Base-by-base conservation (phyloP, 2,329 filamentous ascomycete species). In the Cytospora mali region DNA sequence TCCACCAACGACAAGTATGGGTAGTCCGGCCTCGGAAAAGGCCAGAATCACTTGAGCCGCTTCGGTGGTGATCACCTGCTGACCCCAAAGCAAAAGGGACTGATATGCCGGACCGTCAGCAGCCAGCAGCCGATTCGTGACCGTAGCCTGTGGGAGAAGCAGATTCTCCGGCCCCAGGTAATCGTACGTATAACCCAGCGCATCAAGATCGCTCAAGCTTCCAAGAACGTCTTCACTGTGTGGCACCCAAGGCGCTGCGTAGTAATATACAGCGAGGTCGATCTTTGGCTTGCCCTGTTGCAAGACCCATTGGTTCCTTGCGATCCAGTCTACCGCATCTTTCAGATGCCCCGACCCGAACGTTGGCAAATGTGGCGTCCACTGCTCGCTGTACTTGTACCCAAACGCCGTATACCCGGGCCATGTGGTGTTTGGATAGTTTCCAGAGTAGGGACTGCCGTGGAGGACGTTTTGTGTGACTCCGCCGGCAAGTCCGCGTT, bases 341-440 rank as follows among this genome's bases (percentile, higher is more conserved):
- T 68, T 66, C 33, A 60, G 50, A 33, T 60, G 57, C 42, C 77
- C 75, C 31, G 74, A 71, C 18, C 74, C 70, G 76, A 77, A 82
- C 1, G 71, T 74, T 1, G 80, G 80, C 55, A 80, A 75, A 7
- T 75, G 71, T 0, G 68, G 70, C 5, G 71, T 71, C 62, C 76
- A 74, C 69, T 76, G 73, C n/a, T 79, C 76, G 0, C 75, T 74
- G 59, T 77, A 80, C 0, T 70, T 48, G 64, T 79, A 82, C 6
- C 58, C 62, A 62, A 82, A 82, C 0, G 79, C 72, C 0, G 76
- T 76, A 57, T 75, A 80, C 0, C 77, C 78, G 0, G 81, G 81
- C 80, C 80, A 83, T 0, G 80, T 81, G 0, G 80, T 82, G 55
- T 77, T 75, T 0, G 68, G 68, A 58, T 81, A 82, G 6, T 75